Evolutionary conservation across 2,329 filamentous ascomycete genomes (phyloP), one percentile per base, ranked within the genome.

Genomic region (Aspergillus vadensis): DNA sequence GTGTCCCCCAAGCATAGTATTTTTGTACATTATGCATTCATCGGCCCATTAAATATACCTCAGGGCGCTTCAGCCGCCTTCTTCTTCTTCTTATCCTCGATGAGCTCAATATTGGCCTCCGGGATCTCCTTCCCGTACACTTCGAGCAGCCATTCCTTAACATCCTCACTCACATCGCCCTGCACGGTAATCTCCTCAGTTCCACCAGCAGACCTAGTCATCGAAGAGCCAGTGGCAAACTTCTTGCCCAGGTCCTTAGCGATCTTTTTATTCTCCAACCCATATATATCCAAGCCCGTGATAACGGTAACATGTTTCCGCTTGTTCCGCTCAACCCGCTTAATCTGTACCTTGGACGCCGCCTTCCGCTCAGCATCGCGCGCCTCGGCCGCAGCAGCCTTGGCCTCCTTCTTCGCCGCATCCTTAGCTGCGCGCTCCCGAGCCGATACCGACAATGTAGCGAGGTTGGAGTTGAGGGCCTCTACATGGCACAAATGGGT

Each of bases 211-310:
- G 90, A 86, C 80, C 97, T 97, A 8, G 94, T 98, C 48, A 99
- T 95, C 48, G 89, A 93, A 15, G 88, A 90, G 0, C 95, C 95
- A 9, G 95, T 98, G 30, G 95, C 95, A 74, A 99, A 98, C 80
- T 97, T 98, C 86, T 98, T 99, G 64, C 95, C 95, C 68, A 98
- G 88, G 72, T 98, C 95, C 82, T 98, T 98, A 60, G 93, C 89
- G 7, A 96, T 83, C 81, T 97, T 98, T 79, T 99, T 99, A 72
- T 97, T 84, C 59, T 98, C 94, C 44, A 98, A 78, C 0, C 92
- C 92, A 72, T 97, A 96, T 0, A 89, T 88, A 76, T 99, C 95
- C 19, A 99, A 83, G 0, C 95, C 95, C 6, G 87, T 87, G n/a
- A 99, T 88, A 15, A 93, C 89, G 0, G 95, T 99, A 57, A 99